Percentiles rank a stretch among this genome's conserved stretches.
Conservation (phyloP, 441 rosid genomes). For the California macrophylla region DNA sequence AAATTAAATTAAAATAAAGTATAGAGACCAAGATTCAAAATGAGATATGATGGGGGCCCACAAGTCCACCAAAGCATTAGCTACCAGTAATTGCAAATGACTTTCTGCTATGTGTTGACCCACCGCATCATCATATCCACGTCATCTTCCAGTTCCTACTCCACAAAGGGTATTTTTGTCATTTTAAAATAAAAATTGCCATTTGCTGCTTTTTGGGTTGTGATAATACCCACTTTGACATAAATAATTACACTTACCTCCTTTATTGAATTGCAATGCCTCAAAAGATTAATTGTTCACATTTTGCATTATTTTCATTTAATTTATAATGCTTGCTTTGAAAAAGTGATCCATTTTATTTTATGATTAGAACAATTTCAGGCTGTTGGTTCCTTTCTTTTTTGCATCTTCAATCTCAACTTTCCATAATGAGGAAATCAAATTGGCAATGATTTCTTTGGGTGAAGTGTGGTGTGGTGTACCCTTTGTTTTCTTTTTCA, state of each 20-base stretch:
- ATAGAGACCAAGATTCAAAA: constrained; percentile 18
- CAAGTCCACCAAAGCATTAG: constrained; percentile 15
- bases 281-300: too few species aligned
- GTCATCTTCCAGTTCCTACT: neutral
- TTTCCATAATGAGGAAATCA: neutral
- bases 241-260: too few species aligned
- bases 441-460: neutral
- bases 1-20: neutral
- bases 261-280: neutral
- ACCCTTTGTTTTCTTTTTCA: neutral
- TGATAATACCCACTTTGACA: neutral
- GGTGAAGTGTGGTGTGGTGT: neutral
- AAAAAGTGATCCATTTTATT: neutral
- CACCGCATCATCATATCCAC: constrained; percentile 7
- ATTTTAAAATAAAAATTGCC: neutral
- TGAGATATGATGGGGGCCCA: constrained; percentile 14
- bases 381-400: neutral
- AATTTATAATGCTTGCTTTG: neutral
- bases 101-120: constrained; percentile 12
- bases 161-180: constrained; percentile 21
- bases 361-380: neutral
- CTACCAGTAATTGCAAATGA: neutral
- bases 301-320: too few species aligned
- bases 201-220: neutral
- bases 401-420: neutral